A percentile compares a stretch with the other conserved stretches of the same genome.
phyloP scores from a whole-genome alignment of 306 rosid genomes.

The Cucumis melo region DNA sequence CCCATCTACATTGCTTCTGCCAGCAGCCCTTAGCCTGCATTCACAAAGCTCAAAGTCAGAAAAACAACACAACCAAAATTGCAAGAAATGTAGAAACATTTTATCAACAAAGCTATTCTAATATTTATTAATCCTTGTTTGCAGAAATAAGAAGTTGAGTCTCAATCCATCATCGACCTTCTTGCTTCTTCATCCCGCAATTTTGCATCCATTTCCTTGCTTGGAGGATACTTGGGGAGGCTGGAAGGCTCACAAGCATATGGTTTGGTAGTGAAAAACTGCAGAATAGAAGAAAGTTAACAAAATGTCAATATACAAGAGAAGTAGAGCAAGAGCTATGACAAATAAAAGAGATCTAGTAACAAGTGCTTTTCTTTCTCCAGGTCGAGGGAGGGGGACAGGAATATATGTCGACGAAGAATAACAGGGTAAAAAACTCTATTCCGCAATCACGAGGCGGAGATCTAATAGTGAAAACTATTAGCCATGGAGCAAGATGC shows the following conservation, averaged over 20 bases:
- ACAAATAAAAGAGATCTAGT: no score
- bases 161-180: constrained; percentile 40
- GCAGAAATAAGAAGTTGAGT: not conserved
- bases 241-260: constrained; percentile 97
- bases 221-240: constrained; percentile 98
- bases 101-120: not conserved
- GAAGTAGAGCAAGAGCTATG: no score
- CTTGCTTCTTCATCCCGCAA: constrained; percentile 94
- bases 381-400: not conserved
- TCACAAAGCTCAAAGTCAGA: constrained; percentile 22
- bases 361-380: not conserved
- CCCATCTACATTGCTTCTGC: constrained; percentile 68
- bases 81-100: not conserved
- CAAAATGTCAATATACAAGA: not conserved
- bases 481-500: not conserved
- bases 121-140: not conserved
- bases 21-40: constrained; percentile 76
- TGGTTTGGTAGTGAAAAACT: constrained; percentile 86
- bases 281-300: constrained; percentile 21
- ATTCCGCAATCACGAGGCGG: not conserved
- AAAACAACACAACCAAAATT: not conserved
- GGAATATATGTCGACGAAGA: not conserved
- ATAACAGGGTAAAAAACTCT: not conserved
- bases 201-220: constrained; percentile 99
- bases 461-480: not conserved